Evolutionary conservation across 345 rosid species (phyloP).

Genomic region (Brassica carinata): DNA sequence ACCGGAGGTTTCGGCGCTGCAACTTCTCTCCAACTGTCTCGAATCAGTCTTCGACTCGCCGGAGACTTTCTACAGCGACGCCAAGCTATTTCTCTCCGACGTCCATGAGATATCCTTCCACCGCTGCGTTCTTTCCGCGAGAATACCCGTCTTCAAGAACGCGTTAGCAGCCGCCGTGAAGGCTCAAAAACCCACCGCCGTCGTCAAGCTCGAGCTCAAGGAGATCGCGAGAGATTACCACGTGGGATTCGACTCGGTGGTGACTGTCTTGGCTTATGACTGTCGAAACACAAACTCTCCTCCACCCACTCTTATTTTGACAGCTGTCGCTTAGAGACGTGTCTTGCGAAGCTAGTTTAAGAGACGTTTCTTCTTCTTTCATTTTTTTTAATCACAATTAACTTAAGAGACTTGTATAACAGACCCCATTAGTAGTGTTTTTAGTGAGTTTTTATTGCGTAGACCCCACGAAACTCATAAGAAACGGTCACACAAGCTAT

Average conservation of each 20-base stretch:
- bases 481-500: no score
- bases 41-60: slow-evolving; percentile 56
- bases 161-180: slow-evolving; percentile 48
- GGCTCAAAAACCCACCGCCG: slow-evolving; percentile 28
- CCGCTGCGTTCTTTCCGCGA: slow-evolving; percentile 74
- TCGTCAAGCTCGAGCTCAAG: slow-evolving; percentile 52
- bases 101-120: slow-evolving; percentile 67
- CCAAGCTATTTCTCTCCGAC: slow-evolving; percentile 51
- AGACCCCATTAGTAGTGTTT: no score
- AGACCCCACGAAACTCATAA: no score
- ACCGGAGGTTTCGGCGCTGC: slow-evolving; percentile 46
- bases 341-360: no score
- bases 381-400: no score
- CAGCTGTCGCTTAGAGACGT: no score
- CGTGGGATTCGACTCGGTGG: slow-evolving; percentile 60
- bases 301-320: no score
- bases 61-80: slow-evolving; percentile 64
- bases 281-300: no score
- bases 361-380: no score
- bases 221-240: slow-evolving; percentile 60
- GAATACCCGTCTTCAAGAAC: slow-evolving; percentile 61
- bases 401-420: no score
- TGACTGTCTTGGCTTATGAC: slow-evolving; percentile 54
- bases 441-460: no score
- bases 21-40: slow-evolving; percentile 57